Base-by-base conservation (phyloP, 345 rosid species). In the Gossypium longicalyx region DNA sequence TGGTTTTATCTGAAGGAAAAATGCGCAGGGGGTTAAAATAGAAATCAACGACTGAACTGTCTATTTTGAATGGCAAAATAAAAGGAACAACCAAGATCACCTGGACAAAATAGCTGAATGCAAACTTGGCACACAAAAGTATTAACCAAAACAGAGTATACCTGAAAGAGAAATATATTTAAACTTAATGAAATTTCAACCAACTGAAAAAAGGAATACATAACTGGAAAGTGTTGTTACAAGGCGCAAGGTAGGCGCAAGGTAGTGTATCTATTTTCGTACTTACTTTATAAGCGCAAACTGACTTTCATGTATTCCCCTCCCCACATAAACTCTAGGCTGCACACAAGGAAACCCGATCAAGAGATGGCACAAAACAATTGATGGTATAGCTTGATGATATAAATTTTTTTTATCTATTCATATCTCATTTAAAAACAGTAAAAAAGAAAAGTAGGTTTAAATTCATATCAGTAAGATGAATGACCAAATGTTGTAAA, bases 221-320 rank as follows among this genome's bases (percentile, higher is more conserved):
- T 60, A 41, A 66, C 38, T 58, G 58, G 29, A 76, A 27, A 13
- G 57, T 52, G 20, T 16, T 52, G 57, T 52, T 17, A 19, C 20
- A 16, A 59, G 61, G 12, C n/a, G 66, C 34, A 60, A 29, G 51
- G 66, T 74, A 44, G 61, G 12, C n/a, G 66, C 34, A 60, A 29
- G 51, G 66, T 74, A 44, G 70, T 74, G 59, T 72, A 63, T 70
- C 10, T 49, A 58, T 69, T 73, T 34, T 8, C 23, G 60, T 59
- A 88, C 98, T 89, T 81, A 94, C 98, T 92, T 94, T 60, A 94
- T 71, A 61, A 94, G 93, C 72, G 95, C 70, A 83, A 93, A 86
- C 78, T 92, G 98, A 74, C 98, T 94, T 83, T 94, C 98, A 83
- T 94, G 98, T 98, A 94, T 92, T 76, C 98, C 98, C 81, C 98